These are phyloP conservation scores for Spizellomyces punctatus DNA, from an alignment of 192 early-diverging fungal species.

Conservation along the genomic window DNA sequence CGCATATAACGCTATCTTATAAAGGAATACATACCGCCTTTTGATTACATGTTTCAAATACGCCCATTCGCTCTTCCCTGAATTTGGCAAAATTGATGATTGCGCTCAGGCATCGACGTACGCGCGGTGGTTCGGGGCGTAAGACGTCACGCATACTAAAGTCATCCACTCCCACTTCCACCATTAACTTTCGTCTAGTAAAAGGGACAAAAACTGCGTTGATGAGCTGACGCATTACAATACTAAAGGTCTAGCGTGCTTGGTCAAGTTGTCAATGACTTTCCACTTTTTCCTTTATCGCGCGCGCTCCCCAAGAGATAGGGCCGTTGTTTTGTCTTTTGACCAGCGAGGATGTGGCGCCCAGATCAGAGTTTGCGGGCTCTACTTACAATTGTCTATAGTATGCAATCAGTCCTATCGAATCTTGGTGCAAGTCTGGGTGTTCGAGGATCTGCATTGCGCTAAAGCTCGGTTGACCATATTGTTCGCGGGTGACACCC, in stretches of 20 bases:
- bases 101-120: conserved; percentile 74
- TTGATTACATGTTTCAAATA: conserved; percentile 64
- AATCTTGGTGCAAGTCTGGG: conserved; percentile 67
- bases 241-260: too few relatives aligned
- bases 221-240: too few relatives aligned
- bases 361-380: not conserved
- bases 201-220: not conserved
- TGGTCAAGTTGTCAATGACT: too few relatives aligned
- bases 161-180: conserved; percentile 71
- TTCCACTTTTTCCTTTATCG: too few relatives aligned
- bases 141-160: conserved; percentile 79
- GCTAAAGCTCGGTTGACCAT: conserved; percentile 39
- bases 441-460: conserved; percentile 45
- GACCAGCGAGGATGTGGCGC: too few relatives aligned
- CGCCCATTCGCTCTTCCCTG: conserved; percentile 71
- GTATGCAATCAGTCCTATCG: conserved; percentile 63
- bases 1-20: not conserved
- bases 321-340: too few relatives aligned
- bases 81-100: conserved; percentile 93
- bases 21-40: conserved; percentile 51
- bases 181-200: conserved; percentile 61
- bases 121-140: conserved; percentile 70
- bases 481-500: conserved; percentile 61
- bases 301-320: too few relatives aligned
- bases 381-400: conserved; percentile 62